These are phyloP conservation scores for Pseudogymnoascus sp. DNA, from an alignment of 2,329 filamentous ascomycete species.

Conservation along the genomic window DNA sequence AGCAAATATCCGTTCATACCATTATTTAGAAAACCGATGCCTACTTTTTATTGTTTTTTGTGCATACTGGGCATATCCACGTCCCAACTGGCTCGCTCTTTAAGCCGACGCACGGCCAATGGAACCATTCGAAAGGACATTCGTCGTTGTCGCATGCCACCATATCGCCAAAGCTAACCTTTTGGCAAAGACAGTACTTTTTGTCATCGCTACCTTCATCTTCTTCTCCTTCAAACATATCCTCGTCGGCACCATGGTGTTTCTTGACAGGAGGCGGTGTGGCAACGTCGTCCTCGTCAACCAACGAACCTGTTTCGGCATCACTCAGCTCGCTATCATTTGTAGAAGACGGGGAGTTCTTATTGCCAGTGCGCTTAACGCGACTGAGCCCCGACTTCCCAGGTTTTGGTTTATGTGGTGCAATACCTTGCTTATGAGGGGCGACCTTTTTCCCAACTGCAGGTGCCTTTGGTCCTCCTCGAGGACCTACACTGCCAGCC, in stretches of 20 bases:
- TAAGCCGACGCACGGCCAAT: constrained; percentile 67
- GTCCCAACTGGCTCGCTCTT: constrained; percentile 61
- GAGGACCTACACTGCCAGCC: constrained; percentile 55
- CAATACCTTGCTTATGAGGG: constrained; percentile 27
- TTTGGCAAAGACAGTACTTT: constrained; percentile 75
- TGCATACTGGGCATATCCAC: constrained; percentile 61
- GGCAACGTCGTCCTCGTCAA: constrained; percentile 41
- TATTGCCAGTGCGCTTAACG: constrained; percentile 46
- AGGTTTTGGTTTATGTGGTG: constrained; percentile 23
- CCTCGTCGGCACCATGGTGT: constrained; percentile 46
- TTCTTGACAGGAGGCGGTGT: constrained; percentile 37
- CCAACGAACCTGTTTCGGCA: constrained; percentile 48
- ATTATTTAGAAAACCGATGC: neutral
- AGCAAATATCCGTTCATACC: neutral
- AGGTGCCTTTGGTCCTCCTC: constrained; percentile 34
- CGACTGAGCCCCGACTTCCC: constrained; percentile 55
- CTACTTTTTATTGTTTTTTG: constrained; percentile 32
- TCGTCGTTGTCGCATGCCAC: constrained; percentile 80
- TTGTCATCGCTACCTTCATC: constrained; percentile 69
- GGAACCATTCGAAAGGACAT: constrained; percentile 81
- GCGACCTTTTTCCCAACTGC: constrained; percentile 31
- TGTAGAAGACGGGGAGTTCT: constrained; percentile 56
- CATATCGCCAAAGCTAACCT: constrained; percentile 81
- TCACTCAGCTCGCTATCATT: constrained; percentile 60
- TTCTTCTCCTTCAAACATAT: constrained; percentile 50